Evolutionary conservation across 169 alveolate species (phyloP), one percentile per base, ranked within the genome.

Genomic region (Babesia bigemina): DNA sequence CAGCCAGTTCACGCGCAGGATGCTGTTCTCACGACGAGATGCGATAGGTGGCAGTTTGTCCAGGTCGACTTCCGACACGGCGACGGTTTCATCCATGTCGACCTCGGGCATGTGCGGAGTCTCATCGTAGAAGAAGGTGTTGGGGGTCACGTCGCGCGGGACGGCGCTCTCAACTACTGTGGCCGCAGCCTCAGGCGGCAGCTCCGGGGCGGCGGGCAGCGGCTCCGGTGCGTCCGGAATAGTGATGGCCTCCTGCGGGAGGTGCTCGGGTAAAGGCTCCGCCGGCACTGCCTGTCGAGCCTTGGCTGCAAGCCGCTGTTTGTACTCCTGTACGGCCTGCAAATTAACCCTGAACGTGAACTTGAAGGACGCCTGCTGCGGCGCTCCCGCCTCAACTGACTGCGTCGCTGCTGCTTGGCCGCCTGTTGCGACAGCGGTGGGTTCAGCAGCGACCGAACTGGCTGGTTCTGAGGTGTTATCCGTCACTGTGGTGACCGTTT

Each of bases 261-360:
- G 59, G 4, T 14, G 16, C 59, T 52, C 39, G 16, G 39, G 33
- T 14, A 11, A 28, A 10, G 33, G 59, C 11, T 61, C 56, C 24
- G 53, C 24, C 16, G 45, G 52, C 17, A 12, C 10, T 22, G 11
- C 50, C 59, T 7, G 45, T 19, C 39, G 22, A 11, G 29, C 28
- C 49, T 48, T 29, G 0, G 29, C 44, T 7, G 14, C 52, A 9
- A 49, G 14, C 14, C 76, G 76, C n/a, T 33, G 66, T 24, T 65
- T 81, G 60, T 81, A 81, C 14, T 81, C 88, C 44, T 81, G 76
- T 24, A 81, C 71, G 10, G 60, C 48, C 73, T 63, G 69, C 71
- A 81, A 63, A 39, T 55, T 81, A 3, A 81, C 62, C n/a, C 88
- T 26, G 67, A 81, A 71, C 10, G 65, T 0, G 42, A 47, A 63